A percentile compares a stretch with the other conserved stretches of the same genome.
Evolutionary conservation across 23 red algal genomes (phyloP).

Genomic region (Chondrus crispus): DNA sequence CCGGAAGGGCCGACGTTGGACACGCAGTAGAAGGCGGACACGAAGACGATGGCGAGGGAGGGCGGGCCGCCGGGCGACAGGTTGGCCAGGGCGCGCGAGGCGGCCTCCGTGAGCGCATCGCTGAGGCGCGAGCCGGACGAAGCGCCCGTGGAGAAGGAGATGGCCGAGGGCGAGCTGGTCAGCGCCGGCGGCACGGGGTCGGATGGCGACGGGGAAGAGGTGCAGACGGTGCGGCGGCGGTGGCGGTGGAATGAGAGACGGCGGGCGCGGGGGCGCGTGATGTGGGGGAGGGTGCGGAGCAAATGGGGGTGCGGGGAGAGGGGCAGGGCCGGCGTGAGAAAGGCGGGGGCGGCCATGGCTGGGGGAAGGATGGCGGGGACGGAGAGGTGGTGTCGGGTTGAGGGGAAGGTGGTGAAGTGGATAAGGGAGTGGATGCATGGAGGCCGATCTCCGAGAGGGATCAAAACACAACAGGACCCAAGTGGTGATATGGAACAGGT

Average conservation of each 20-base stretch:
- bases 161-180: neutral
- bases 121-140: constrained; percentile 45
- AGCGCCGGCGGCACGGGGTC: neutral
- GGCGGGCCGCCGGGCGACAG: constrained; percentile 43
- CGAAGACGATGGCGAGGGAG: constrained; percentile 58
- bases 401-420: neutral
- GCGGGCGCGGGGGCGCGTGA: neutral
- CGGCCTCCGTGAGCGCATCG: constrained; percentile 42
- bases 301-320: neutral
- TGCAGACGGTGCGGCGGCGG: neutral
- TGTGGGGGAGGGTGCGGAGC: neutral
- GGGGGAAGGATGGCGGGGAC: neutral
- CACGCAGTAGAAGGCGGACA: constrained; percentile 51
- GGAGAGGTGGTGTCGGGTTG: neutral
- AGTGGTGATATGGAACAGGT: no score
- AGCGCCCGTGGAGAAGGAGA: constrained; percentile 48
- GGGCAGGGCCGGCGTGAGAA: neutral
- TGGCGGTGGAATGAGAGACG: neutral
- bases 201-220: neutral
- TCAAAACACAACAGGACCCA: neutral
- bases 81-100: constrained; percentile 56
- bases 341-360: neutral
- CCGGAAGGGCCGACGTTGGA: constrained; percentile 45
- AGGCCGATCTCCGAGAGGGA: neutral
- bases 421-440: neutral